Percentiles rank a stretch among this genome's conserved stretches.
Conservation (phyloP, 441 rosid genomes). For the Populus hybrid region DNA sequence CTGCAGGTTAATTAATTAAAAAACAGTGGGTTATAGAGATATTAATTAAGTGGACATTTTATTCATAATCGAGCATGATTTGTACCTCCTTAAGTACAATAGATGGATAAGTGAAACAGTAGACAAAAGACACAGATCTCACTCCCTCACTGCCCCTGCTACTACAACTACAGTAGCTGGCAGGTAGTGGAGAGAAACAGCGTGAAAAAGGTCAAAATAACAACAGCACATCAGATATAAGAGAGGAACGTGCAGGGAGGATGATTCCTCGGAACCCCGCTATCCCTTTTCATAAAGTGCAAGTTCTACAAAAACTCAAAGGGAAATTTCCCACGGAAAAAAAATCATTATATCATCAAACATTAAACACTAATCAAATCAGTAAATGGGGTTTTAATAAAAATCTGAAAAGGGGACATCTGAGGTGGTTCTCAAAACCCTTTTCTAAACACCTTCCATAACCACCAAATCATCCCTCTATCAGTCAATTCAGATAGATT, state of each 20-base stretch:
- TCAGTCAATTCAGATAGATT: not conserved
- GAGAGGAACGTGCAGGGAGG: slow-evolving; percentile 7
- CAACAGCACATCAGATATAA: not conserved
- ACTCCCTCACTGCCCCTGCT: not conserved
- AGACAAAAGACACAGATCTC: slow-evolving; percentile 31
- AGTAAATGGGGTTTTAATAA: not conserved
- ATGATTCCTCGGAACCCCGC: not conserved
- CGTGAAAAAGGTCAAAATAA: slow-evolving; percentile 12
- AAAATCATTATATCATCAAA: not conserved
- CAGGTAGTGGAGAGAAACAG: slow-evolving; percentile 19
- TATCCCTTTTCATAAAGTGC: not conserved
- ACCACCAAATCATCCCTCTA: not conserved
- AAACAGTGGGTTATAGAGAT: not conserved
- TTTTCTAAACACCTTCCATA: not conserved
- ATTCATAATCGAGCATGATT: not conserved
- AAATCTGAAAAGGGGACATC: not conserved
- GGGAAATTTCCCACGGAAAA: not conserved
- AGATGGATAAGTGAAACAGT: not conserved
- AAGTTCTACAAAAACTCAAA: slow-evolving; percentile 3
- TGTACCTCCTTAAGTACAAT: not conserved
- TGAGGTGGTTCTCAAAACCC: not conserved
- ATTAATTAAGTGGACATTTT: not conserved
- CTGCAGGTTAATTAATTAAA: not conserved
- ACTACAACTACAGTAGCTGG: slow-evolving; percentile 6
- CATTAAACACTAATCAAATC: not conserved